Evolutionary conservation across 1,284 basidiomycete genomes (phyloP).

Genomic region (Laetiporus sulphureus): DNA sequence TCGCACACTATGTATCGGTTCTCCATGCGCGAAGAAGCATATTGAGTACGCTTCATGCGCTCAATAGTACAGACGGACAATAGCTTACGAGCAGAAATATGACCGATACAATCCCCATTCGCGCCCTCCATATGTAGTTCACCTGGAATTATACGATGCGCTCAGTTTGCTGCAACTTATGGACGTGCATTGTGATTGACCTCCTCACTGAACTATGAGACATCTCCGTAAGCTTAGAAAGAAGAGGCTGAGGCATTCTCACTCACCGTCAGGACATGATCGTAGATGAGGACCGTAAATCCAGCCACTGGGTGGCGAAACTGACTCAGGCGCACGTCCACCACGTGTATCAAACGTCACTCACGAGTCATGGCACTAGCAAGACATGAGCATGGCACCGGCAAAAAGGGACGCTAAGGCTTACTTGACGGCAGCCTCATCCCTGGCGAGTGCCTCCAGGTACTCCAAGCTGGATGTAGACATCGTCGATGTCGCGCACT

Average conservation of each 20-base stretch:
- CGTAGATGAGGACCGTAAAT: slow-evolving; percentile 23
- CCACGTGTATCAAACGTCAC: slow-evolving; percentile 3
- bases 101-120: slow-evolving; percentile 22
- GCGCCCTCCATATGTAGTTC: slow-evolving; percentile 21
- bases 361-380: slow-evolving; percentile 24
- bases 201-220: slow-evolving; percentile 22
- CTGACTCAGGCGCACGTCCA: background rate
- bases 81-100: slow-evolving; percentile 24
- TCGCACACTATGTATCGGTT: slow-evolving; percentile 27
- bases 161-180: no score
- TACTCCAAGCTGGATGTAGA: slow-evolving; percentile 15
- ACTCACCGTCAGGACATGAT: slow-evolving; percentile 25
- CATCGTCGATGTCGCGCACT: slow-evolving; percentile 19
- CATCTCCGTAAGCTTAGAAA: background rate
- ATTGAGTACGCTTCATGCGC: background rate
- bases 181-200: no score
- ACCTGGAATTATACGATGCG: slow-evolving; percentile 13
- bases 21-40: no score
- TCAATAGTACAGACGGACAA: background rate
- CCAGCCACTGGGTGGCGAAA: slow-evolving; percentile 22
- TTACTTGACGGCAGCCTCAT: slow-evolving; percentile 24
- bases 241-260: background rate
- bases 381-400: slow-evolving; percentile 6
- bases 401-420: slow-evolving; percentile 7
- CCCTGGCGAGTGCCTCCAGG: slow-evolving; percentile 17